Conservation (phyloP, 2,329 filamentous ascomycete species). For the Fusarium secorum region DNA sequence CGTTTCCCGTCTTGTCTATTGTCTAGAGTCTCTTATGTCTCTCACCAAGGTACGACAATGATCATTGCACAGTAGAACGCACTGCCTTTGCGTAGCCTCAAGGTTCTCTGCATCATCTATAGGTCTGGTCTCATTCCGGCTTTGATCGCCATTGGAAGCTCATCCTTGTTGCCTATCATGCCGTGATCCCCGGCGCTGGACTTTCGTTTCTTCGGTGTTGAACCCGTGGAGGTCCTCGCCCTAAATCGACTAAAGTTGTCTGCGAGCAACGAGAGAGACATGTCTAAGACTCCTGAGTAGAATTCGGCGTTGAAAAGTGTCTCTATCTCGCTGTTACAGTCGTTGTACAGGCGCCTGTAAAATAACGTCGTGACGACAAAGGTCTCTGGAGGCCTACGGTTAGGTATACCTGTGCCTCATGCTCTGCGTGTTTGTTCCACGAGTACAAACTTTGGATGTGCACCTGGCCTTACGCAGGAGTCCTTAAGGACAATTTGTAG, state of each 20-base stretch:
- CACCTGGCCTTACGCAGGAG: constrained; percentile 3
- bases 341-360: constrained; percentile 16
- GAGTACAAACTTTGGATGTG: constrained; percentile 22
- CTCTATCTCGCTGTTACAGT: background rate
- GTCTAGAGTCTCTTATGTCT: constrained; percentile 33
- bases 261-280: constrained; percentile 9
- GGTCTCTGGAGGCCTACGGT: constrained; percentile 24
- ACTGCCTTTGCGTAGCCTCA: constrained; percentile 29
- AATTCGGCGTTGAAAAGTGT: background rate
- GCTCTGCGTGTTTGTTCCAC: constrained; percentile 28
- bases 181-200: constrained; percentile 12
- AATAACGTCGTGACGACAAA: constrained; percentile 12
- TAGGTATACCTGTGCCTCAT: constrained; percentile 22
- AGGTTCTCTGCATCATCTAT: constrained; percentile 38
- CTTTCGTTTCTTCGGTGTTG: constrained; percentile 18
- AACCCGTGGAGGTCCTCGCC: background rate
- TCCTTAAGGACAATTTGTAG: background rate
- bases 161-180: constrained; percentile 19
- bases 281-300: constrained; percentile 25
- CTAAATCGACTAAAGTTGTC: background rate
- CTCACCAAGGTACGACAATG: constrained; percentile 15
- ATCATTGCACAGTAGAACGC: constrained; percentile 8
- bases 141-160: constrained; percentile 1
- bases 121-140: constrained; percentile 18
- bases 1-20: constrained; percentile 38